Conservation (phyloP, 495 filamentous ascomycete genomes). For the Neurospora sp. region DNA sequence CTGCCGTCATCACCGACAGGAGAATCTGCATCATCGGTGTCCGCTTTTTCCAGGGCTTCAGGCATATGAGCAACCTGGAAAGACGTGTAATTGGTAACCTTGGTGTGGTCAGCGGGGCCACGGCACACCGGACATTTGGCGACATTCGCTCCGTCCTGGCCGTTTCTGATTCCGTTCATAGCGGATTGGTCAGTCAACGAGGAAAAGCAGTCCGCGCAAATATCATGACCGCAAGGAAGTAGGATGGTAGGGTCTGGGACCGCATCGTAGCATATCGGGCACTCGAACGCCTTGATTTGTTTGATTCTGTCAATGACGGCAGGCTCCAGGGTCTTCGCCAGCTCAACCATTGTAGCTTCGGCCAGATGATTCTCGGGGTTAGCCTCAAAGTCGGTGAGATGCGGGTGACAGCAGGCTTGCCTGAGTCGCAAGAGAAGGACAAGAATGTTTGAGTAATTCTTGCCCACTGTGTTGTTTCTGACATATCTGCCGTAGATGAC, state of each 20-base stretch:
- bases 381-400: constrained; percentile 68
- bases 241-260: constrained; percentile 69
- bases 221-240: constrained; percentile 76
- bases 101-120: constrained; percentile 48
- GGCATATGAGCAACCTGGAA: constrained; percentile 71
- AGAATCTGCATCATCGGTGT: constrained; percentile 25
- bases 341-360: constrained; percentile 47
- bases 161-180: constrained; percentile 41
- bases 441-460: constrained; percentile 75
- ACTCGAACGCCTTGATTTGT: constrained; percentile 48
- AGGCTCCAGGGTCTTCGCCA: constrained; percentile 52
- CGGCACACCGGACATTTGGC: constrained; percentile 73
- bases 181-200: constrained; percentile 52
- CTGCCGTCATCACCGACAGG: constrained; percentile 32
- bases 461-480: constrained; percentile 57
- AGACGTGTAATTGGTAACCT: constrained; percentile 59
- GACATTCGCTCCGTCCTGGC: constrained; percentile 43
- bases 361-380: constrained; percentile 33
- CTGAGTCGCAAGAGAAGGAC: constrained; percentile 78
- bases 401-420: constrained; percentile 91
- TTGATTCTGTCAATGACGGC: constrained; percentile 62
- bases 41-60: constrained; percentile 20
- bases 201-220: constrained; percentile 70
- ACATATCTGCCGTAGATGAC: constrained; percentile 72
- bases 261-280: constrained; percentile 74